Base-by-base conservation (phyloP, 1,284 basidiomycete species). In the Inonotus obliquus region DNA sequence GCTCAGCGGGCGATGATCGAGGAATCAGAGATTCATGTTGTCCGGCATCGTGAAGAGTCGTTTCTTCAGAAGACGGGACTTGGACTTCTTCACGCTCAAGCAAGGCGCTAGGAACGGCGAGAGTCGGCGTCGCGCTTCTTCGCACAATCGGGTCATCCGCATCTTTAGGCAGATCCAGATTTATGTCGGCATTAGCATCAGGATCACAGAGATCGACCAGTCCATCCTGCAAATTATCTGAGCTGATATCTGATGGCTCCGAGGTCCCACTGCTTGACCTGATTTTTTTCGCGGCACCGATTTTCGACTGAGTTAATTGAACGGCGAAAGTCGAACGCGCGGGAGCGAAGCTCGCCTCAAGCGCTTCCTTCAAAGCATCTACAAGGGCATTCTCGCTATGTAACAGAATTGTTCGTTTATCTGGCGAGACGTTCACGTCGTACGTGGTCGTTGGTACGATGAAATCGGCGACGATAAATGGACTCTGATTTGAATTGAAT, bases 361-460 rank as follows among this genome's bases (percentile, higher is more conserved):
- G 76, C 0, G 80, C 79, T 4, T 71, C 67, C 82, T 88, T 93
- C 39, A 98, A 78, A 0, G 86, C 84, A 23, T 86, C 79, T 1
- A 98, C 80, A 5, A 99, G 75, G 63, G 90, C 90, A 4, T 80
- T 80, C 72, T 99, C 97, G 71, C 89, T 89, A 70, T 98, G 95
- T 10, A 99, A 72, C 59, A 98, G 88, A 39, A 99, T 91, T 0
- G 94, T 97, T 4, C 97, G 83, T 72, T 99, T 99, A 75, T 99
- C 97, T 0, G 97, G 96, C 67, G 89, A 94, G 64, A 99, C 92
- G 68, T 99, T 99, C 71, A 99, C 87, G 70, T 99, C 97, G 69
- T 91, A 94, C 0, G 86, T 81, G 64, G 91, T 93, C 19, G 35
- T 44, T 25, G 51, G 76, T 3, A 81, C 69, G 27, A 70, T 65